phyloP scores from a whole-genome alignment of 306 rosid species.

The Phaseolus lunatus region DNA sequence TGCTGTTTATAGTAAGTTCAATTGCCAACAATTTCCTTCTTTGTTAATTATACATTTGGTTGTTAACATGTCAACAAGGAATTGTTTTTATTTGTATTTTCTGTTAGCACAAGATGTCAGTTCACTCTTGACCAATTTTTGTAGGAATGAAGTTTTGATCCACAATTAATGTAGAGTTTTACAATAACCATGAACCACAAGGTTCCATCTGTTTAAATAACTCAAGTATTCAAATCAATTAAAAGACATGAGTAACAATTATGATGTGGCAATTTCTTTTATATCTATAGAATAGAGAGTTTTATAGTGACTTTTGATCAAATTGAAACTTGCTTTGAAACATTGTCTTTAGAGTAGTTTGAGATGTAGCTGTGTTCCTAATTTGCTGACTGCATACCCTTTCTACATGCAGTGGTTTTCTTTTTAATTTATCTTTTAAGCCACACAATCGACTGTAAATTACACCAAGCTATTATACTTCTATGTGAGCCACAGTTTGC shows the following conservation, averaged over 20 bases:
- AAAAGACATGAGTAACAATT: not conserved
- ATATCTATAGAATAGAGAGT: not conserved
- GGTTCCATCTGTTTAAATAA: conserved; percentile 30
- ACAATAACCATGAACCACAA: conserved; percentile 34
- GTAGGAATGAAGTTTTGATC: conserved; percentile 34
- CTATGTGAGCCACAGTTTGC: conserved; percentile 87
- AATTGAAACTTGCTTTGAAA: conserved; percentile 23
- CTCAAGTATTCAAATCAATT: conserved; percentile 23
- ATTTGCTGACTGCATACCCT: conserved; percentile 43
- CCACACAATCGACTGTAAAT: conserved; percentile 62
- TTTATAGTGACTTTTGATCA: not conserved
- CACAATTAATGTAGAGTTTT: conserved; percentile 8
- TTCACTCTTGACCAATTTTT: conserved; percentile 15
- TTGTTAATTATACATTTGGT: conserved; percentile 15
- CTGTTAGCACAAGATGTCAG: conserved; percentile 15
- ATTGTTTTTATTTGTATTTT: conserved; percentile 36
- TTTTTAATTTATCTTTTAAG: conserved; percentile 86
- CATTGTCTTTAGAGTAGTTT: conserved; percentile 34
- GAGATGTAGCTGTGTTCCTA: conserved; percentile 33
- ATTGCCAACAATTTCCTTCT: conserved; percentile 27
- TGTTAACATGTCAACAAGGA: conserved; percentile 32
- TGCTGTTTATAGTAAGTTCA: conserved; percentile 78
- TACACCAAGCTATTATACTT: conserved; percentile 81
- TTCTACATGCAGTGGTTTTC: conserved; percentile 79
- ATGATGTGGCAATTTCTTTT: conserved; percentile 10